A percentile compares a stretch with the other conserved stretches of the same genome.
These are phyloP conservation scores for Fusarium oligoseptatum DNA, from an alignment of 2,329 filamentous ascomycete species.

Conservation along the genomic window DNA sequence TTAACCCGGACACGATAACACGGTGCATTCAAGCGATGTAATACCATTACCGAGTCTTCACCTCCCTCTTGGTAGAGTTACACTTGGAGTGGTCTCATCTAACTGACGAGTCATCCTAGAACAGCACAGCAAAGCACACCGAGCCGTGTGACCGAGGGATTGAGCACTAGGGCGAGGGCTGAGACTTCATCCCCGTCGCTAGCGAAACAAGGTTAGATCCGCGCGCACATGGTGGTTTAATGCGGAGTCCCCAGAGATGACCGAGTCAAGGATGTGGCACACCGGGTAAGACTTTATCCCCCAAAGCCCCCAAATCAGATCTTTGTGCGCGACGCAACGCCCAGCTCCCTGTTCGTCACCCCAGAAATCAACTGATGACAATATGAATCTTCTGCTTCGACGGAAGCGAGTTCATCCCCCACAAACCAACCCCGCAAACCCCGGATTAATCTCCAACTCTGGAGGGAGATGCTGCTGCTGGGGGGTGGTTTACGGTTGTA, in stretches of 20 bases:
- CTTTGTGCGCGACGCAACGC: background rate
- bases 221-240: slow-evolving; percentile 15
- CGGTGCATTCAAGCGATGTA: background rate
- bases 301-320: slow-evolving; percentile 5
- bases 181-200: slow-evolving; percentile 38
- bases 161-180: slow-evolving; percentile 20
- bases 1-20: background rate
- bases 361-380: slow-evolving; percentile 30
- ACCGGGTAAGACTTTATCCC: slow-evolving; percentile 43
- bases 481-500: slow-evolving; percentile 8
- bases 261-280: slow-evolving; percentile 20
- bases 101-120: slow-evolving; percentile 1
- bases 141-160: slow-evolving; percentile 6
- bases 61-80: background rate
- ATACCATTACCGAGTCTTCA: background rate
- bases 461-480: slow-evolving; percentile 29
- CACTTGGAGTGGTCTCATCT: background rate
- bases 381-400: slow-evolving; percentile 30
- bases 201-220: slow-evolving; percentile 42
- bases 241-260: slow-evolving; percentile 25
- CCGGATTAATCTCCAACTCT: slow-evolving; percentile 40
- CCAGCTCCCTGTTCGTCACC: slow-evolving; percentile 2
- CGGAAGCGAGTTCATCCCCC: slow-evolving; percentile 48
- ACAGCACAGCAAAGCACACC: slow-evolving; percentile 1
- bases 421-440: slow-evolving; percentile 47